Evolutionary conservation across 2,329 filamentous ascomycete species (phyloP).

Genomic region (Talaromyces atroroseus): DNA sequence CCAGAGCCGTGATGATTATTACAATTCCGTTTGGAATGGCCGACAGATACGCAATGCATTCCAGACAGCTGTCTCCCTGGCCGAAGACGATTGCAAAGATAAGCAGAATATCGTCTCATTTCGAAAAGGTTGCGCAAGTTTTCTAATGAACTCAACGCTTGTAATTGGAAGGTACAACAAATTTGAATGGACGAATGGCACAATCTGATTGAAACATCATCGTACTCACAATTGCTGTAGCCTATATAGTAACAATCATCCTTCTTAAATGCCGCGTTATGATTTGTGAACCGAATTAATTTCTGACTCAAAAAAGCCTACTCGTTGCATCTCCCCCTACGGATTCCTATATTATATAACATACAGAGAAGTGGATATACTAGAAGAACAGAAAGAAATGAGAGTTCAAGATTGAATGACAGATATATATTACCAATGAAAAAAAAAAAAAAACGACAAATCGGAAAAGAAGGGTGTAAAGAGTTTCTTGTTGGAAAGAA

Average conservation of each 20-base stretch:
- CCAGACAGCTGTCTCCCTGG: conserved; percentile 29
- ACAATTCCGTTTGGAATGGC: conserved; percentile 25
- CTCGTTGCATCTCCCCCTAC: conserved; percentile 5
- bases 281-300: background rate
- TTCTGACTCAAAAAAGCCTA: background rate
- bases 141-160: background rate
- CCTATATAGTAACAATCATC: too few species aligned
- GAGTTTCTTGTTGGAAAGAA: conserved; percentile 1
- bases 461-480: background rate
- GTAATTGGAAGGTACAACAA: too few species aligned
- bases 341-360: conserved; percentile 1
- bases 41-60: conserved; percentile 32
- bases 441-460: background rate
- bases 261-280: too few species aligned
- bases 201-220: too few species aligned
- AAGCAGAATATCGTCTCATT: background rate
- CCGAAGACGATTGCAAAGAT: conserved; percentile 18
- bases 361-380: conserved; percentile 1
- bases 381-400: background rate
- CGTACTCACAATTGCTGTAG: too few species aligned
- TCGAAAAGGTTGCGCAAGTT: background rate
- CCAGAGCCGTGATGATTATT: background rate
- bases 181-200: too few species aligned
- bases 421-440: conserved; percentile 11
- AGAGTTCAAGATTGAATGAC: background rate